Evolutionary conservation across 768 basidiomycete species (phyloP).

Genomic region (Hortiboletus flavorubellus): DNA sequence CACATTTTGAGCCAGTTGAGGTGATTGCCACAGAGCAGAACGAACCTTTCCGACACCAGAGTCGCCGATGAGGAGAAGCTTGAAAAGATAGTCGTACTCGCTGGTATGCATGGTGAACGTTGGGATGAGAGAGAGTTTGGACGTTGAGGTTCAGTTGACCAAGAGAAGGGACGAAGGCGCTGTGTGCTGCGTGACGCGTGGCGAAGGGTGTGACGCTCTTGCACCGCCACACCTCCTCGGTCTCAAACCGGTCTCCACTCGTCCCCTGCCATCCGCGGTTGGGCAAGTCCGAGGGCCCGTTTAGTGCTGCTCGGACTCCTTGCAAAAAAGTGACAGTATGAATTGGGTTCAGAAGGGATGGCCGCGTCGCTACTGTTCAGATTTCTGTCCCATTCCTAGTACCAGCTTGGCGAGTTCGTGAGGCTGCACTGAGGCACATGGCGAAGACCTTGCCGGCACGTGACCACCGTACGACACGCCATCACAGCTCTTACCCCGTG

Average conservation of each 20-base stretch:
- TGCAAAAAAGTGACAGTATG: not conserved
- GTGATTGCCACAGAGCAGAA: slow-evolving; percentile 17
- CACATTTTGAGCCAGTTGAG: slow-evolving; percentile 23
- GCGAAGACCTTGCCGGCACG: slow-evolving; percentile 4
- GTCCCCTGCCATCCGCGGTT: not conserved
- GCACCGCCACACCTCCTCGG: slow-evolving; percentile 25
- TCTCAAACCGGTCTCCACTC: slow-evolving; percentile 7
- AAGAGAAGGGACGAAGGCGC: slow-evolving; percentile 30
- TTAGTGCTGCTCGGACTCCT: not conserved
- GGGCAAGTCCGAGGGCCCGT: not conserved
- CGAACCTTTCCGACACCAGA: slow-evolving; percentile 91
- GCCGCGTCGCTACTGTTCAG: not conserved
- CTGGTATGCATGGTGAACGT: slow-evolving; percentile 73
- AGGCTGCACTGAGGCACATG: too few relatives aligned
- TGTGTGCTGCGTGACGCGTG: slow-evolving; percentile 33
- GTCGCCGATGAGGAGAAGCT: slow-evolving; percentile 92
- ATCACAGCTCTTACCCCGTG: not conserved
- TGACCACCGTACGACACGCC: slow-evolving; percentile 9
- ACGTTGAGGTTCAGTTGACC: slow-evolving; percentile 26
- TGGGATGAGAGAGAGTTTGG: slow-evolving; percentile 27
- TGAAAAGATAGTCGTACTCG: slow-evolving; percentile 96
- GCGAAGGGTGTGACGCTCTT: slow-evolving; percentile 24
- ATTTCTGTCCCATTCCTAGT: not conserved
- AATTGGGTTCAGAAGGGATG: not conserved
- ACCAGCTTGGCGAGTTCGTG: not conserved